These are phyloP conservation scores for Pyrus communis DNA, from an alignment of 306 rosid species.

Conservation along the genomic window DNA sequence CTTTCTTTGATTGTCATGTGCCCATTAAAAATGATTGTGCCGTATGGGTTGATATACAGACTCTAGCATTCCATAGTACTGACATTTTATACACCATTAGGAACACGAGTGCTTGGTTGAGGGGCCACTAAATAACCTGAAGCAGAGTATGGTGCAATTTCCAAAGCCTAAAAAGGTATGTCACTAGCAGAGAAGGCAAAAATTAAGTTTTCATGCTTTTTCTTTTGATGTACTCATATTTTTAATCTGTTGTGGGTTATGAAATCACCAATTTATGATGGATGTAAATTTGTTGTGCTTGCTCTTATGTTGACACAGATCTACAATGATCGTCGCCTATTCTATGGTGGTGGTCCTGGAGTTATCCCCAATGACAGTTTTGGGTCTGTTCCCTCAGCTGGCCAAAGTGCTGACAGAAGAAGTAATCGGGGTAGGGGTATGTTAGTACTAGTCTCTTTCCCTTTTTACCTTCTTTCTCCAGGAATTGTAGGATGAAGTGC, in stretches of 20 bases:
- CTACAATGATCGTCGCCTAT: slow-evolving; percentile 87
- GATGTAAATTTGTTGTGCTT: neutral
- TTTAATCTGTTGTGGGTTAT: neutral
- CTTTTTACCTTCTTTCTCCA: neutral
- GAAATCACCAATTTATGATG: neutral
- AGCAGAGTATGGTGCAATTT: slow-evolving; percentile 99
- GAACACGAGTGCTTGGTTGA: slow-evolving; percentile 99
- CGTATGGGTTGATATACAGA: neutral
- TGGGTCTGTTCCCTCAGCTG: slow-evolving; percentile 53
- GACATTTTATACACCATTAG: slow-evolving; percentile 26
- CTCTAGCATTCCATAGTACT: neutral
- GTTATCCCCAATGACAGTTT: slow-evolving; percentile 62
- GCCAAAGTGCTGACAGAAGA: slow-evolving; percentile 63
- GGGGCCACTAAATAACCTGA: slow-evolving; percentile 92
- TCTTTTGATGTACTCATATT: neutral
- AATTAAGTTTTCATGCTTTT: neutral
- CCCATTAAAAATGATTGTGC: neutral
- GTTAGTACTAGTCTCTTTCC: slow-evolving; percentile 12
- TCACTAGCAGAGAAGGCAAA: neutral
- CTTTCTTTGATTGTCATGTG: neutral
- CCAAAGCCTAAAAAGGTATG: slow-evolving; percentile 97
- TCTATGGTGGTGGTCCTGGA: slow-evolving; percentile 92
- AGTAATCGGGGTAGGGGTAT: slow-evolving; percentile 88
- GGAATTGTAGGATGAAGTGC: neutral
- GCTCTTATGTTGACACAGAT: slow-evolving; percentile 40